Conservation (phyloP, 2,329 filamentous ascomycete genomes). For the Cercospora sp. region DNA sequence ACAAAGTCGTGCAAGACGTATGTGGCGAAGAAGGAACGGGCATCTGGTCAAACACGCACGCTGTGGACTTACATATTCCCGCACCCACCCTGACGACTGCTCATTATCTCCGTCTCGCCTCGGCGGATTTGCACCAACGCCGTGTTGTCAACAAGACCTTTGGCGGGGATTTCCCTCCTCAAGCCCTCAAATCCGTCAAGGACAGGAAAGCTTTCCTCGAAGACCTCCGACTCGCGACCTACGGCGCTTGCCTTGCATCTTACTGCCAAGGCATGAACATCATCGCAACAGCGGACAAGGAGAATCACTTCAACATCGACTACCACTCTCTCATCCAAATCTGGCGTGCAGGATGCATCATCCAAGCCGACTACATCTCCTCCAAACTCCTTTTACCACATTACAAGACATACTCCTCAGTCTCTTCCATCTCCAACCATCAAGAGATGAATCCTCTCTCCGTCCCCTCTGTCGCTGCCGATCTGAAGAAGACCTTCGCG, state of each 20-base stretch:
- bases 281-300: constrained; percentile 58
- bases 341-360: constrained; percentile 71
- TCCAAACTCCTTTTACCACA: constrained; percentile 55
- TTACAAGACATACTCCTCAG: constrained; percentile 37
- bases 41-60: constrained; percentile 64
- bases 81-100: constrained; percentile 63
- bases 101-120: constrained; percentile 64
- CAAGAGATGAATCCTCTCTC: constrained; percentile 51
- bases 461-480: constrained; percentile 52
- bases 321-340: constrained; percentile 57
- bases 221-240: constrained; percentile 61
- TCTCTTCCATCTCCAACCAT: constrained; percentile 18
- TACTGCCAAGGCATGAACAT: constrained; percentile 68
- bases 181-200: constrained; percentile 35
- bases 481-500: constrained; percentile 54
- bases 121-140: constrained; percentile 60
- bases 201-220: constrained; percentile 53
- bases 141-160: constrained; percentile 52
- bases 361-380: constrained; percentile 65
- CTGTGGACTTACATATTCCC: constrained; percentile 61
- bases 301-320: constrained; percentile 61
- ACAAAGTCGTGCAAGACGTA: constrained; percentile 71
- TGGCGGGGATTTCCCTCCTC: constrained; percentile 43
- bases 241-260: constrained; percentile 60
- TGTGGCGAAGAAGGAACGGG: constrained; percentile 67